A percentile compares a stretch with the other conserved stretches of the same genome.
These are phyloP conservation scores for Wickerhamomyces sp. DNA, from an alignment of 1,139 yeast genomes.

Conservation along the genomic window DNA sequence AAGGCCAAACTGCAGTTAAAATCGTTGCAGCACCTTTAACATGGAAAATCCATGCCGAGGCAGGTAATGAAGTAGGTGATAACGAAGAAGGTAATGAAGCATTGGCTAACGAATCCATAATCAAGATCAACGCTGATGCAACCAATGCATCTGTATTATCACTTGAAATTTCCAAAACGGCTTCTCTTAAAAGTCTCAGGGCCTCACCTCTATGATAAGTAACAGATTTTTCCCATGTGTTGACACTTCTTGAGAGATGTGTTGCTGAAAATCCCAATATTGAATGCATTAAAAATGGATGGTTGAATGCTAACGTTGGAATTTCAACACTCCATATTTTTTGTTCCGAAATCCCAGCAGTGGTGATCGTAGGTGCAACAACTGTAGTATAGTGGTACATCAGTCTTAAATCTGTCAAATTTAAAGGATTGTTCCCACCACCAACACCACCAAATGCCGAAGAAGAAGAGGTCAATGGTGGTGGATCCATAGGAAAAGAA, in stretches of 20 bases:
- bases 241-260: slow-evolving; percentile 72
- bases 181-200: slow-evolving; percentile 70
- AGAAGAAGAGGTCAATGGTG: slow-evolving; percentile 8
- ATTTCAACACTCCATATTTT: slow-evolving; percentile 85
- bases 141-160: slow-evolving; percentile 90
- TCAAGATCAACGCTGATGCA: slow-evolving; percentile 82
- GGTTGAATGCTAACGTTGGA: slow-evolving; percentile 81
- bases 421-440: slow-evolving; percentile 31
- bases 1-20: slow-evolving; percentile 89
- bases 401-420: slow-evolving; percentile 71
- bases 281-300: slow-evolving; percentile 90
- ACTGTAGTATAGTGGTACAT: slow-evolving; percentile 85
- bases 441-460: slow-evolving; percentile 4
- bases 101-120: slow-evolving; percentile 91
- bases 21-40: slow-evolving; percentile 97
- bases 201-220: slow-evolving; percentile 89
- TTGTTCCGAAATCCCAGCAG: slow-evolving; percentile 84
- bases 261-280: slow-evolving; percentile 88
- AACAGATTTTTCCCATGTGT: slow-evolving; percentile 76
- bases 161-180: slow-evolving; percentile 74
- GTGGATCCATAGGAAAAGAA: neutral
- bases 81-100: slow-evolving; percentile 73
- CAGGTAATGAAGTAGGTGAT: slow-evolving; percentile 61
- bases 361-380: slow-evolving; percentile 83
- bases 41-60: slow-evolving; percentile 95